phyloP scores from a whole-genome alignment of 495 filamentous ascomycete species.

The Penicillium verhagenii region DNA sequence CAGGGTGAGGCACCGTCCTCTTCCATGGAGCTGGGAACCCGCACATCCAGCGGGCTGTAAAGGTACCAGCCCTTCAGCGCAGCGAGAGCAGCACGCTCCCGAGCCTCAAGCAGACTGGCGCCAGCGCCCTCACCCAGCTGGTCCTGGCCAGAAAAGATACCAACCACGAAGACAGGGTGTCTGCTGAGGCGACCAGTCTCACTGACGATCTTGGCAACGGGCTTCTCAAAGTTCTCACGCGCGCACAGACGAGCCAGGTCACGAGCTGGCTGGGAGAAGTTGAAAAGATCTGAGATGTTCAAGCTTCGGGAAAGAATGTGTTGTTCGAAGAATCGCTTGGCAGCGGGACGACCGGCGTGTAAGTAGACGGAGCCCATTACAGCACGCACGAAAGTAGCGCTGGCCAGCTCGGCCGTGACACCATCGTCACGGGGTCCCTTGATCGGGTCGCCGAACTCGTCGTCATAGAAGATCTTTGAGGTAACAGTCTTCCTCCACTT shows the following conservation, averaged over 20 bases:
- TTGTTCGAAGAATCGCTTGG: constrained; percentile 74
- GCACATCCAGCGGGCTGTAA: constrained; percentile 73
- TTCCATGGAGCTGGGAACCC: constrained; percentile 80
- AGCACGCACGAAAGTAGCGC: constrained; percentile 72
- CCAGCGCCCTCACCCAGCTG: constrained; percentile 86
- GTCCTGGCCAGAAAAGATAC: constrained; percentile 84
- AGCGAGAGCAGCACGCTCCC: constrained; percentile 73
- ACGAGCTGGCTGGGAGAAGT: constrained; percentile 75
- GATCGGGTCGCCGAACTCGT: constrained; percentile 71
- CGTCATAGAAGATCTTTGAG: constrained; percentile 70
- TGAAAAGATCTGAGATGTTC: constrained; percentile 71
- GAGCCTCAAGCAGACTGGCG: constrained; percentile 70
- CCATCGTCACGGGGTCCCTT: constrained; percentile 25
- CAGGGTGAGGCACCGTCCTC: constrained; percentile 61
- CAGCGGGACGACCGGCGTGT: constrained; percentile 65
- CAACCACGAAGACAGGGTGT: constrained; percentile 90
- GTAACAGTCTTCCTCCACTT: constrained; percentile 70
- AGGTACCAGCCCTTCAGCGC: constrained; percentile 94
- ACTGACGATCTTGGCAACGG: constrained; percentile 78
- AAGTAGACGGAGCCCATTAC: constrained; percentile 81
- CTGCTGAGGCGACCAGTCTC: constrained; percentile 84
- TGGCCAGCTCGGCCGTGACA: constrained; percentile 48
- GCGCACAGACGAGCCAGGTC: constrained; percentile 79
- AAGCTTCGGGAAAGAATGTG: constrained; percentile 82
- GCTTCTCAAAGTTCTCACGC: constrained; percentile 83